Conservation (phyloP, 768 basidiomycete genomes). For the Coprinellus micaceus region DNA sequence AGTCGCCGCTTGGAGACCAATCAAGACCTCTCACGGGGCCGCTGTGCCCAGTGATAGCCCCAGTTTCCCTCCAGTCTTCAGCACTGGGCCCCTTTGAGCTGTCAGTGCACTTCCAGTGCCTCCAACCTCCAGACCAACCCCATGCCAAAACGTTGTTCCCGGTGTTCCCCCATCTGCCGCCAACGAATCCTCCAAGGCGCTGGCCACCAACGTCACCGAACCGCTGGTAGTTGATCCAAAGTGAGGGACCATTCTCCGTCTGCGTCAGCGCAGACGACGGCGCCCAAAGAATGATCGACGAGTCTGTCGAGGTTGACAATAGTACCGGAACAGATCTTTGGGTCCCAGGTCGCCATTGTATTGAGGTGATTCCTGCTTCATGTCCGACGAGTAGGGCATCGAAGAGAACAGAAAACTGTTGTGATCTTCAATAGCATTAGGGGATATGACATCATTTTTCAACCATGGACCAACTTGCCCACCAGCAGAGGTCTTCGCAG, state of each 20-base stretch:
- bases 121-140: conserved; percentile 95
- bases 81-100: conserved; percentile 18
- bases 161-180: conserved; percentile 72
- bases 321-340: conserved; percentile 44
- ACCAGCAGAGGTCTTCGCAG: conserved; percentile 47
- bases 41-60: conserved; percentile 84
- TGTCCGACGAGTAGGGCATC: conserved; percentile 96
- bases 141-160: conserved; percentile 71
- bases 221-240: conserved; percentile 89
- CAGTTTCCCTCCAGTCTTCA: conserved; percentile 68
- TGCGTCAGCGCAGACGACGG: conserved; percentile 51
- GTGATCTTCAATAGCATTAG: conserved; percentile 20
- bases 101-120: conserved; percentile 65
- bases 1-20: conserved; percentile 88
- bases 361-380: conserved; percentile 84
- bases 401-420: conserved; percentile 76
- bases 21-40: conserved; percentile 74
- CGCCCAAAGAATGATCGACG: conserved; percentile 93
- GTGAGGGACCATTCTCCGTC: conserved; percentile 41
- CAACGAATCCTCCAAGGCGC: conserved; percentile 88
- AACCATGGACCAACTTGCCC: conserved; percentile 37
- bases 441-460: too few species aligned
- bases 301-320: conserved; percentile 92
- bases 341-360: conserved; percentile 70
- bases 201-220: conserved; percentile 96